Evolutionary conservation across 202 grass and related monocot genomes (phyloP), one percentile per base, ranked within the genome.

Genomic region (Elaeis oleifera): DNA sequence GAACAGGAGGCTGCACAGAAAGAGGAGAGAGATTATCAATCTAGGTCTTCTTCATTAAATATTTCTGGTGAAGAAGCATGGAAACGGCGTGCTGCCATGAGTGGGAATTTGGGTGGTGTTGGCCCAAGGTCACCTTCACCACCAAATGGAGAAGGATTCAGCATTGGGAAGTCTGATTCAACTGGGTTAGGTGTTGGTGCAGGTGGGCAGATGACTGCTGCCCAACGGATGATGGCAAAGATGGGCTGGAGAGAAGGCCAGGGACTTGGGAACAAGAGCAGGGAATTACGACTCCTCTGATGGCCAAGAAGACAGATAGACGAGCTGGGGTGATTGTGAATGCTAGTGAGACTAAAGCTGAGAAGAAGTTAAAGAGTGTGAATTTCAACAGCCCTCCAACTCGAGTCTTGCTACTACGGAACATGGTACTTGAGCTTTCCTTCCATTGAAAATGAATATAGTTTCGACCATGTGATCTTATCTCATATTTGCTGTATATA

Each of bases 191-290:
- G 84, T 13, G 4, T 94, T 3, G 89, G 89, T 0, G 75, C 78
- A 0, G 92, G 80, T 0, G 82, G 78, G 3, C 84, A 91, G 68
- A 81, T 92, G 88, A 97, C 92, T 7, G 92, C 92, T 26, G 92
- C 88, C 16, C 84, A 97, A 79, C 72, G 92, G 70, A 97, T 97
- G 88, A 97, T 97, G 94, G 88, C 94, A 52, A 92, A 89, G 75
- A 97, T 97, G 94, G 88, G 88, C 6, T 92, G 88, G 92, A 92
- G 86, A 64, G 92, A 86, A 78, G 87, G 87, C 22, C 87, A 96
- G 76, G 91, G 91, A 1, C 84, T 96, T 15, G 91, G 91, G 4
- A 96, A 67, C 87, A 79, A 53, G 91, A 96, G 70, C 92, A 97
- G 63, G 92, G 92, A 16, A 97, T 91, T 58, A 97, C 81, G 0